Evolutionary conservation across 495 filamentous ascomycete genomes (phyloP).

Genomic region (Neurospora sp.): DNA sequence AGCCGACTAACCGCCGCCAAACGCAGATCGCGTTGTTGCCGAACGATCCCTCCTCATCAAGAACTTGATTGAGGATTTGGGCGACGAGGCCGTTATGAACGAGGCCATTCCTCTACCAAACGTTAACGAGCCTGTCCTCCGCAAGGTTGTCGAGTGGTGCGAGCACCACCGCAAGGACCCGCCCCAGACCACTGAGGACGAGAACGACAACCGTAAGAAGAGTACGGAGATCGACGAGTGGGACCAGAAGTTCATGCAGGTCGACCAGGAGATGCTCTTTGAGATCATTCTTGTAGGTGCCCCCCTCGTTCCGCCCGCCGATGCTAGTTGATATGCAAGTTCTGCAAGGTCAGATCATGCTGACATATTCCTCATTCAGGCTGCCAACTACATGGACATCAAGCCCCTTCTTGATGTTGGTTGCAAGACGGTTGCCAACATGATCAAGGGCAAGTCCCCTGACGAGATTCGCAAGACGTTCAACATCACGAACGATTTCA

Average conservation of each 20-base stretch:
- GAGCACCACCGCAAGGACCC: slow-evolving; percentile 87
- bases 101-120: slow-evolving; percentile 74
- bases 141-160: slow-evolving; percentile 97
- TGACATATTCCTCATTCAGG: slow-evolving; percentile 24
- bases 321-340: neutral
- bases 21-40: slow-evolving; percentile 62
- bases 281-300: slow-evolving; percentile 89
- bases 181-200: slow-evolving; percentile 63
- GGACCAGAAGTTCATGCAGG: slow-evolving; percentile 99
- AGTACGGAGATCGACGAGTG: slow-evolving; percentile 98
- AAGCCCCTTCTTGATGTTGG: slow-evolving; percentile 74
- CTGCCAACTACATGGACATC: slow-evolving; percentile 74
- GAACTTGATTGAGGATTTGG: slow-evolving; percentile 93
- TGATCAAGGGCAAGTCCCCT: slow-evolving; percentile 79
- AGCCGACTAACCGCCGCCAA: neutral
- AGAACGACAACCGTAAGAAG: slow-evolving; percentile 92
- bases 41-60: slow-evolving; percentile 93
- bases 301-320: neutral
- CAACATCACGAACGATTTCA: slow-evolving; percentile 79
- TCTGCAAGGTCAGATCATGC: slow-evolving; percentile 4
- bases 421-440: slow-evolving; percentile 78
- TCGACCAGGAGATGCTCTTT: slow-evolving; percentile 98
- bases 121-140: slow-evolving; percentile 86
- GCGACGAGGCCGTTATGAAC: slow-evolving; percentile 48
- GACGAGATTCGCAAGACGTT: slow-evolving; percentile 78